A percentile compares a stretch with the other conserved stretches of the same genome.
Conservation (phyloP, 352 stramenopile species). For the Globisporangium emineosum region DNA sequence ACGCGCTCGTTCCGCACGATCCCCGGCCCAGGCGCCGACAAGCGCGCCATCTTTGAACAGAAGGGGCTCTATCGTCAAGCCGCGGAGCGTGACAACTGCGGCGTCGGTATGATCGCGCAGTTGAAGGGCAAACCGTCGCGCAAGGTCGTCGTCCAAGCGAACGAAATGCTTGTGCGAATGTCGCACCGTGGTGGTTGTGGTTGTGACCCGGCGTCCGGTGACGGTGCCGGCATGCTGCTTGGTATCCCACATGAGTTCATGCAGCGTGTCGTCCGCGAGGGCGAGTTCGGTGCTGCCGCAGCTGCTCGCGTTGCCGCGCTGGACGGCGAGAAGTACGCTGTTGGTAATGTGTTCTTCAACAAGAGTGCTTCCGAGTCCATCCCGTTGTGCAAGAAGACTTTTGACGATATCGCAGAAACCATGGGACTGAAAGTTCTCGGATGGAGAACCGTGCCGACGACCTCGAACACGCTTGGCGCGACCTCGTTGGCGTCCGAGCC, state of each 20-base stretch:
- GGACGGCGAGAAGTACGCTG: slow-evolving; percentile 86
- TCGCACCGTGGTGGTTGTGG: slow-evolving; percentile 93
- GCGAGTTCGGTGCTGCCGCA: slow-evolving; percentile 56
- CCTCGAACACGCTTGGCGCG: slow-evolving; percentile 91
- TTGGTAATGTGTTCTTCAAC: slow-evolving; percentile 91
- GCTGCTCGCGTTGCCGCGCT: slow-evolving; percentile 28
- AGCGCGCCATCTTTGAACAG: slow-evolving; percentile 50
- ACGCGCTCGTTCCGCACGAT: slow-evolving; percentile 40
- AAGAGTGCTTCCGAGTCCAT: slow-evolving; percentile 73
- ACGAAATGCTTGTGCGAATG: slow-evolving; percentile 98
- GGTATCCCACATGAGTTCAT: slow-evolving; percentile 96
- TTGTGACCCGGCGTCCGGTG: slow-evolving; percentile 93
- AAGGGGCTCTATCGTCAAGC: slow-evolving; percentile 57
- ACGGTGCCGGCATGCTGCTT: slow-evolving; percentile 94
- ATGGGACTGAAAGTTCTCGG: slow-evolving; percentile 92
- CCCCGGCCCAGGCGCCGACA: slow-evolving; percentile 40
- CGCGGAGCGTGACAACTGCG: slow-evolving; percentile 81
- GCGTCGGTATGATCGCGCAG: slow-evolving; percentile 94
- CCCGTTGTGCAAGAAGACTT: slow-evolving; percentile 85
- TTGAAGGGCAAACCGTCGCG: slow-evolving; percentile 93
- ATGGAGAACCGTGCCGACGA: slow-evolving; percentile 92
- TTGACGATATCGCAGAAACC: slow-evolving; percentile 65
- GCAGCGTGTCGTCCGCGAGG: slow-evolving; percentile 69
- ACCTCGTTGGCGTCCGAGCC: slow-evolving; percentile 93
- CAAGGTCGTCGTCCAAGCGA: slow-evolving; percentile 91